Conservation (phyloP, 345 rosid species). For the Arabidopsis suecica region DNA sequence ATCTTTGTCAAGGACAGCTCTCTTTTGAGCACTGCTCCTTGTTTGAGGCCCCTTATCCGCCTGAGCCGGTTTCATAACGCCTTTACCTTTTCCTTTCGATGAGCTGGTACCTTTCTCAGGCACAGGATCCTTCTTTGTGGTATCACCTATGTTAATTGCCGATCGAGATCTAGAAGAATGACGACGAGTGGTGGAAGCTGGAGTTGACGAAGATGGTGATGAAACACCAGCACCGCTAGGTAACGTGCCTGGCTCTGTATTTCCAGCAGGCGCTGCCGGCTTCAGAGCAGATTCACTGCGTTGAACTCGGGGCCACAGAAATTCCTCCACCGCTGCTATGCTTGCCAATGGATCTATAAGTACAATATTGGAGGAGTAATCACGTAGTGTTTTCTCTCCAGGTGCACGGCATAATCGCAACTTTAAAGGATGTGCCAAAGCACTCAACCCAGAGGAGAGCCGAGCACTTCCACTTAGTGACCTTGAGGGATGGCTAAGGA, state of each 20-base stretch:
- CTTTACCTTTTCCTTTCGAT: conserved; percentile 97
- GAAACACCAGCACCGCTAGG: conserved; percentile 76
- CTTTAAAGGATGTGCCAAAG: conserved; percentile 93
- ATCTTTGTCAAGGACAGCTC: conserved; percentile 81
- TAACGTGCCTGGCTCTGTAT: conserved; percentile 66
- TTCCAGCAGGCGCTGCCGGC: conserved; percentile 65
- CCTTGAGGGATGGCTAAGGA: conserved; percentile 90
- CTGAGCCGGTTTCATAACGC: conserved; percentile 81
- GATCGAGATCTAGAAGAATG: conserved; percentile 87
- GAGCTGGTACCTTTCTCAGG: conserved; percentile 80
- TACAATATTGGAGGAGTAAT: conserved; percentile 95
- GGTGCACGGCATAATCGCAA: conserved; percentile 91
- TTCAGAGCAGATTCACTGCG: conserved; percentile 86
- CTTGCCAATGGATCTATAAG: conserved; percentile 98
- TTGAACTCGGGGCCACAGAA: conserved; percentile 97
- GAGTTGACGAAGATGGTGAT: conserved; percentile 79
- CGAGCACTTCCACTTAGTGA: conserved; percentile 90
- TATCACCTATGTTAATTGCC: conserved; percentile 78
- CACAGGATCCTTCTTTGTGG: conserved; percentile 61
- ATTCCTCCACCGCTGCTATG: conserved; percentile 94
- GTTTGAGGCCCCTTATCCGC: conserved; percentile 96
- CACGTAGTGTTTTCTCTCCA: conserved; percentile 92
- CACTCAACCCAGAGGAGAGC: conserved; percentile 94
- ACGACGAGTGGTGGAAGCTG: conserved; percentile 69
- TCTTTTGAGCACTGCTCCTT: conserved; percentile 89